Conservation (phyloP, 768 basidiomycete species). For the Naganishia antarctica region DNA sequence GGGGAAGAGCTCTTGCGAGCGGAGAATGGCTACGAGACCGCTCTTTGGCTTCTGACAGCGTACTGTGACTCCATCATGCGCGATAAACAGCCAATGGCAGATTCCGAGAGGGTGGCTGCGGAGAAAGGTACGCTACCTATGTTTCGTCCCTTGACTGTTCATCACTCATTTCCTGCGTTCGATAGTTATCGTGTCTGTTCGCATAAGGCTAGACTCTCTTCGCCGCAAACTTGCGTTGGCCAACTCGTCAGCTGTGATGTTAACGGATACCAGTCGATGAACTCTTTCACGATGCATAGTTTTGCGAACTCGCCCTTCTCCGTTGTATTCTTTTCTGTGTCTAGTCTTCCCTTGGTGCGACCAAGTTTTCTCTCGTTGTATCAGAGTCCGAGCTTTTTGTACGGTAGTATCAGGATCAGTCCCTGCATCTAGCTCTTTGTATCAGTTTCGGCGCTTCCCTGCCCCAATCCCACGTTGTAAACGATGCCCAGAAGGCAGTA, state of each 20-base stretch:
- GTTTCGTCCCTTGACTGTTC: background rate
- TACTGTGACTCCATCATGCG: constrained; percentile 69
- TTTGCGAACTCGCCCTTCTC: too few species aligned
- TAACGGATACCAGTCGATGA: constrained; percentile 11
- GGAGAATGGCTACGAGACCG: constrained; percentile 90
- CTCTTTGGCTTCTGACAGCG: constrained; percentile 87
- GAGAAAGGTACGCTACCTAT: constrained; percentile 47
- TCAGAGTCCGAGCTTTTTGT: too few species aligned
- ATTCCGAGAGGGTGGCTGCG: constrained; percentile 49
- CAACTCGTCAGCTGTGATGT: constrained; percentile 9
- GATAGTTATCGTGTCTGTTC: constrained; percentile 33
- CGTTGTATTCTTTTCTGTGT: too few species aligned
- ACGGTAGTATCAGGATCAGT: too few species aligned
- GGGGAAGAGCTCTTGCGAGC: constrained; percentile 74
- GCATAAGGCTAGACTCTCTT: constrained; percentile 30
- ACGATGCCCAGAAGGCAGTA: too few species aligned
- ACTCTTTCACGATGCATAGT: too few species aligned
- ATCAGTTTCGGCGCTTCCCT: too few species aligned
- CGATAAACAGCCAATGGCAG: constrained; percentile 43
- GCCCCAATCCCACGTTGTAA: too few species aligned
- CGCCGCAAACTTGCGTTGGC: constrained; percentile 29
- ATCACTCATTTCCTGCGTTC: background rate
- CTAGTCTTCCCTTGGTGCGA: too few species aligned
- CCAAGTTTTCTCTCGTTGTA: too few species aligned
- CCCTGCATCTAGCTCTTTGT: too few species aligned